Evolutionary conservation across 352 stramenopile genomes (phyloP), one percentile per base, ranked within the genome.

Genomic region (Pythium dissimile): DNA sequence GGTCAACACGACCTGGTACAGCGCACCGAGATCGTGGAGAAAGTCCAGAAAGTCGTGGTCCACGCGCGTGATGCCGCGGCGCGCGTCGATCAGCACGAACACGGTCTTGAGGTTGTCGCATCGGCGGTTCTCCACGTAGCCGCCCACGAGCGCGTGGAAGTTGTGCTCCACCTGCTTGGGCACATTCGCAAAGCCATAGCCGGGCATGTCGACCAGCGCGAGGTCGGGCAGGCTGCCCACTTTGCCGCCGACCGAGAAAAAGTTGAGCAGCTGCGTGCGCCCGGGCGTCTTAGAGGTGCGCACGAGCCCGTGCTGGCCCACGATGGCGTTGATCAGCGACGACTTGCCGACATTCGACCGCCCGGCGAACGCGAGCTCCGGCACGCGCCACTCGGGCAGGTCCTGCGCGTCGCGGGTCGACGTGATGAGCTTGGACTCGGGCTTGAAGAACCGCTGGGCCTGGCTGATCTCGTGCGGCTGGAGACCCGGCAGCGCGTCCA

Each of bases 1-100:
- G 12, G 89, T 97, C 52, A 97, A 86, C 28, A 97, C 84, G 21
- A 97, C 72, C 49, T 96, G 87, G 67, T 97, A 97, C 32, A 87
- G 59, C 21, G 85, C 75, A 4, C 74, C 82, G n/a, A 93, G 69
- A 13, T 83, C 70, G 41, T 94, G 80, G 37, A 97, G 59, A 44
- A 89, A 86, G 57, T 92, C 78, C 80, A 96, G 91, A 59, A 96
- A 96, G 52, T 96, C 81, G 32, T 86, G 61, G 51, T 97, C 90
- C 5, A 90, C 72, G 24, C 74, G 63, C 20, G 75, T 73, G 34
- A 97, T 61, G 11, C 91, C 91, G 8, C 88, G 77, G 26, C 88
- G 73, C 27, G 73, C 74, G 61, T 97, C 88, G 38, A 96, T 73
- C 18, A 95, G 64, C 39, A 96, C 52, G 59, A 88, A 86, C 10